phyloP scores from a whole-genome alignment of 2,329 filamentous ascomycete species.

The Thelonectria olida region DNA sequence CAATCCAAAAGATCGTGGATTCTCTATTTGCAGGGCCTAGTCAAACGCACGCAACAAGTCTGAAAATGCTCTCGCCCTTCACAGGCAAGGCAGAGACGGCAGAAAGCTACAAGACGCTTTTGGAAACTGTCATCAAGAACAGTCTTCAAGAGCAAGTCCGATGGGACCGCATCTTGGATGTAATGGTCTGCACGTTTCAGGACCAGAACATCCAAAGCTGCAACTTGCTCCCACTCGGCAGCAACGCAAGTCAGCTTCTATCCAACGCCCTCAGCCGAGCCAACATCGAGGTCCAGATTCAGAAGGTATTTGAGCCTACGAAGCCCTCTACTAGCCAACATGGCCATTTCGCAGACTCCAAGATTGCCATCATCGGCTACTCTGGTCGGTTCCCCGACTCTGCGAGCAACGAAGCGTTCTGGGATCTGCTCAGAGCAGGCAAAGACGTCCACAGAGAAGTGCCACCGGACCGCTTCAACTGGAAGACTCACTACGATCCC shows the following conservation, averaged over 20 bases:
- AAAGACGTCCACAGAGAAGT: slow-evolving; percentile 71
- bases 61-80: slow-evolving; percentile 15
- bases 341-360: slow-evolving; percentile 47
- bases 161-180: slow-evolving; percentile 23
- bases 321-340: neutral
- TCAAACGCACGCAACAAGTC: neutral
- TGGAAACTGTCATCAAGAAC: slow-evolving; percentile 14
- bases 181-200: neutral
- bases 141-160: slow-evolving; percentile 21
- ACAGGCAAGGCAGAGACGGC: slow-evolving; percentile 7
- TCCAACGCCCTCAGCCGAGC: slow-evolving; percentile 11
- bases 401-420: slow-evolving; percentile 58
- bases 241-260: slow-evolving; percentile 28
- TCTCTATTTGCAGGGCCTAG: neutral
- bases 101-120: slow-evolving; percentile 1
- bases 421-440: slow-evolving; percentile 74
- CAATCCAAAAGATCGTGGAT: neutral
- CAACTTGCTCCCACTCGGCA: slow-evolving; percentile 18
- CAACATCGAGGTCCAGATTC: slow-evolving; percentile 12
- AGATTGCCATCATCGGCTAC: slow-evolving; percentile 83
- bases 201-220: slow-evolving; percentile 7
- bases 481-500: slow-evolving; percentile 72
- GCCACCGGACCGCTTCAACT: slow-evolving; percentile 74
- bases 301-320: neutral
- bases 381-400: slow-evolving; percentile 56